A percentile compares a stretch with the other conserved stretches of the same genome.
Evolutionary conservation across 495 filamentous ascomycete genomes (phyloP).

Genomic region (Talaromyces stipitatus): DNA sequence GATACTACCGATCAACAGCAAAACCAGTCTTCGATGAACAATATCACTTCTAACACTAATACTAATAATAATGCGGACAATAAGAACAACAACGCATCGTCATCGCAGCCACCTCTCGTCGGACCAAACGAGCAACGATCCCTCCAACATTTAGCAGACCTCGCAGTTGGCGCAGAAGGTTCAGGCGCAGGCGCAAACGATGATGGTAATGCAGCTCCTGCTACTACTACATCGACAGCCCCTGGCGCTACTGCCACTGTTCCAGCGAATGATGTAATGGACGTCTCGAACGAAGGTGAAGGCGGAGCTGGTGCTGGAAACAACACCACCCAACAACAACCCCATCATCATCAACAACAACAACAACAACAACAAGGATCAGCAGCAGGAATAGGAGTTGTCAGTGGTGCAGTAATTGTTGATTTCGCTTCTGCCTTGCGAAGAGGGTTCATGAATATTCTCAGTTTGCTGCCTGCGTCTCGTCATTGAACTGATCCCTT

Average conservation of each 20-base stretch:
- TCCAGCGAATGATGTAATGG: neutral
- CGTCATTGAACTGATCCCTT: neutral
- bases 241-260: neutral
- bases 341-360: neutral
- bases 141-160: conserved; percentile 57
- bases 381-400: neutral
- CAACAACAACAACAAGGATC: neutral
- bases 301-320: neutral
- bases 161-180: conserved; percentile 46
- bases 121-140: conserved; percentile 43
- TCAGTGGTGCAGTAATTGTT: neutral
- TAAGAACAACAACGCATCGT: neutral
- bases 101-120: conserved; percentile 29
- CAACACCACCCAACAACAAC: neutral
- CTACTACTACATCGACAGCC: neutral
- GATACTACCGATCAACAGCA: neutral
- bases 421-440: conserved; percentile 2
- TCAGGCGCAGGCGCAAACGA: conserved; percentile 13
- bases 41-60: neutral
- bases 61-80: neutral
- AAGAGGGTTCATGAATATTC: conserved; percentile 6
- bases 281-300: neutral
- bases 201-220: neutral
- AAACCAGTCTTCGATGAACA: neutral
- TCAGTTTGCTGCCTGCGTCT: neutral